Evolutionary conservation across 805 yeast genomes (phyloP), one percentile per base, ranked within the genome.

Genomic region (Sugiyamaella mastotermitis): DNA sequence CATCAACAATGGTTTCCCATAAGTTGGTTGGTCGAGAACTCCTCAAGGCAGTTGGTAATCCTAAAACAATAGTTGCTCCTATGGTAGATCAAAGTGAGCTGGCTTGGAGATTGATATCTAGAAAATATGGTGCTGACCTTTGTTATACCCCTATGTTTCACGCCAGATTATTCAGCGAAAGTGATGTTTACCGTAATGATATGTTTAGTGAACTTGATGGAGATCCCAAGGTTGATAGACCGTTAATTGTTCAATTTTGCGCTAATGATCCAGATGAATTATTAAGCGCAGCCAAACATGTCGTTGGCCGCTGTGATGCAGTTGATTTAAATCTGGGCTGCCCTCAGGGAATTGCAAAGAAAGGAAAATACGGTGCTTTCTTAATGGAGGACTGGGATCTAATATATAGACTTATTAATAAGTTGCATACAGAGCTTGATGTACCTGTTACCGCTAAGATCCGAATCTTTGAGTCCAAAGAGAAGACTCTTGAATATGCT

Each of bases 61-160:
- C 98, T 2, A 74, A 68, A 35, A 84, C 82, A 47, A 80, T 92
- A 18, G 92, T 92, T 15, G 98, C 97, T 3, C 99, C 99, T 1
- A 90, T 92, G 97, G 99, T 92, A 14, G 99, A 92, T 59, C 97
- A 87, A 49, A 79, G 90, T 3, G 99, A 92, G 55, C 69, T 92
- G 14, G 97, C 95, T 1, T 92, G 97, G 97, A 70, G 99, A 47
- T 72, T 84, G 13, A 65, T 92, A 11, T 83, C 94, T 3, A 71
- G 97, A 40, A 68, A 72, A 42, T 81, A 88, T 52, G 99, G 99
- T 3, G 97, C 98, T 0, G 85, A 87, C 2, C 65, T 92, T 23
- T 85, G 96, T 54, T 92, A 90, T 53, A 84, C 97, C 0, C 99
- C 99, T 3, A 92, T 92, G 99, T 74, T 83, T 48, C 97, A 92